Evolutionary conservation across 106 monocot genomes (phyloP), one percentile per base, ranked within the genome.

Genomic region (Vanilla planifolia): DNA sequence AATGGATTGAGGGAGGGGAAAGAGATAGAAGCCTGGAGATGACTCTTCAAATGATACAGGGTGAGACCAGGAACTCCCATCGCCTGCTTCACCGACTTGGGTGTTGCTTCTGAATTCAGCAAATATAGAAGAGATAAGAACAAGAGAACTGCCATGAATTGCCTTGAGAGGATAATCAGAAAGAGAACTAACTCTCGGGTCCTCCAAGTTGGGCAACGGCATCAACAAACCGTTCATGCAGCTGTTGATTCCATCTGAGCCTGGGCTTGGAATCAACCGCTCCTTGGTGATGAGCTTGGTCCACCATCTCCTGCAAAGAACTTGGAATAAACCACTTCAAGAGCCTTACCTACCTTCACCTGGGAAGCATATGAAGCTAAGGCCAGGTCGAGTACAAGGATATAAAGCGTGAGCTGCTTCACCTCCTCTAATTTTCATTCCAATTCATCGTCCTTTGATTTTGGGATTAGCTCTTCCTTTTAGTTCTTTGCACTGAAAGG

Each of bases 21-120:
- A 33, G 17, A 28, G 7, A 11, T 22, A 16, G 15, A 44, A 75
- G 63, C 91, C 86, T 86, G 92, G 51, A 92, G 68, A 67, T 92
- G 92, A 43, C 92, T 92, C 72, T 92, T 92, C 28, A 92, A 62
- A 73, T 92, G 92, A 67, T 83, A 83, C 3, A 92, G 75, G 39
- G 92, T 83, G 36, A 92, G 77, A 1, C 92, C 92, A 20, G 82
- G 82, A 20, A 92, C 64, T 45, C 75, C 83, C 92, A 92, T 92
- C 19, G 67, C 24, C 23, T 53, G 61, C 86, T 86, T 67, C 43
- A 92, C 76, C 16, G 71, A 57, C 55, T 82, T 86, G 4, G 92
- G 92, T 8, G 92, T 92, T 10, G 92, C 92, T 63, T 83, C 86
- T 92, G 51, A 62, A 51, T 17, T 25, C 32, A 46, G 15, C 26